phyloP scores from a whole-genome alignment of 345 rosid species.

The Cardamine occulta region DNA sequence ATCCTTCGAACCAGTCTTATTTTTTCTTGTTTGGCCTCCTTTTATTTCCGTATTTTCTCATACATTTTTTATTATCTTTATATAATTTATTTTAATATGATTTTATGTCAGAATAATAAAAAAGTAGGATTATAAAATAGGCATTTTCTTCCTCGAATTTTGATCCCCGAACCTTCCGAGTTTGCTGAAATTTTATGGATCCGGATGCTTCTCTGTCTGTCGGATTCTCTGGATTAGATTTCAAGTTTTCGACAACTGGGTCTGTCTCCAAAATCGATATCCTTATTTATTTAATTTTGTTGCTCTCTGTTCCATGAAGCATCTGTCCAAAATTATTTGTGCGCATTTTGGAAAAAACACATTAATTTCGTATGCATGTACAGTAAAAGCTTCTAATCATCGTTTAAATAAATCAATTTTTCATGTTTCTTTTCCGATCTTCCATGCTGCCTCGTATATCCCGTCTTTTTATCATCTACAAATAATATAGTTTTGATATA shows the following conservation, averaged over 20 bases:
- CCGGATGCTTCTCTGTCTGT: conserved; percentile 62
- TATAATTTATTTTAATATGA: neutral
- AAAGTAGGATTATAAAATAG: neutral
- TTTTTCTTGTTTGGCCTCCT: neutral
- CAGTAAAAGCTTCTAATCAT: conserved; percentile 30
- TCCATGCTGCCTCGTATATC: conserved; percentile 40
- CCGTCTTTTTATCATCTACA: conserved; percentile 19
- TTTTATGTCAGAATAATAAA: conserved; percentile 34
- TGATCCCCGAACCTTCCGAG: conserved; percentile 61
- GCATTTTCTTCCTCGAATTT: conserved; percentile 37
- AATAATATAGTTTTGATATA: neutral
- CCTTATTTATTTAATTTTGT: neutral
- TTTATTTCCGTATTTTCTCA: neutral
- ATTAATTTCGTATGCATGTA: conserved; percentile 41
- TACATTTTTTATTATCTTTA: neutral
- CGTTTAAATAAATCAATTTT: conserved; percentile 39
- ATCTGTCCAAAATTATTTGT: conserved; percentile 43
- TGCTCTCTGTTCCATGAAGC: conserved; percentile 39
- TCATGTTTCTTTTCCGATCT: conserved; percentile 31
- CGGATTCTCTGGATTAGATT: conserved; percentile 47
- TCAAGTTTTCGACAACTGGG: conserved; percentile 73
- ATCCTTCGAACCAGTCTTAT: neutral
- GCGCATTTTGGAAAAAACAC: conserved; percentile 46
- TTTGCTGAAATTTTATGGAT: conserved; percentile 43
- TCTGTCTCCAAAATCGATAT: conserved; percentile 39